phyloP scores from a whole-genome alignment of 257 asterid genomes.

The Solanum tarapatanum region DNA sequence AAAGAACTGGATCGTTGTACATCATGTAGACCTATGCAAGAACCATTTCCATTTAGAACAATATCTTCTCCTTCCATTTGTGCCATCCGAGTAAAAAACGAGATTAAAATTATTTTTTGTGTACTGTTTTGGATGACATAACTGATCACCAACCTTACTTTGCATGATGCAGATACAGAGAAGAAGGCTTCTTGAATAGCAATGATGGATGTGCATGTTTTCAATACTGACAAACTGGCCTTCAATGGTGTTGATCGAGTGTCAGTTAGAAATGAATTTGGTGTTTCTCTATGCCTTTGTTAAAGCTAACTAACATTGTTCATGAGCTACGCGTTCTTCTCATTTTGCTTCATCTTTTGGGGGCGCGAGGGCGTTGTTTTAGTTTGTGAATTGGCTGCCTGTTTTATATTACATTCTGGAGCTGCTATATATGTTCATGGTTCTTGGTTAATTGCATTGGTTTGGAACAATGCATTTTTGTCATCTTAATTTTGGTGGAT shows the following conservation, averaged over 20 bases:
- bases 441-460: not conserved
- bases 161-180: slow-evolving; percentile 33
- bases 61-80: no score
- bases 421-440: not conserved
- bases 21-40: not conserved
- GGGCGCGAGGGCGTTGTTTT: no score
- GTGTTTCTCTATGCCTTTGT: not conserved
- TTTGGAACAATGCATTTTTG: no score
- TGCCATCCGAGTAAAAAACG: no score
- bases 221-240: slow-evolving; percentile 3
- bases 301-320: slow-evolving; percentile 6
- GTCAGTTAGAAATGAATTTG: slow-evolving; percentile 11
- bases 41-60: not conserved
- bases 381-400: not conserved
- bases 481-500: not conserved
- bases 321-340: slow-evolving; percentile 13
- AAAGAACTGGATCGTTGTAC: not conserved
- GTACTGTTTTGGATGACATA: not conserved
- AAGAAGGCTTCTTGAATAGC: slow-evolving; percentile 35
- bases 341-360: not conserved
- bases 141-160: not conserved
- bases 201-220: not conserved
- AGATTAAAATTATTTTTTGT: not conserved
- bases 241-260: slow-evolving; percentile 5
- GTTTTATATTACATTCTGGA: slow-evolving; percentile 8